phyloP scores from a whole-genome alignment of 768 basidiomycete species.

The Chlorophyllum brunneum region DNA sequence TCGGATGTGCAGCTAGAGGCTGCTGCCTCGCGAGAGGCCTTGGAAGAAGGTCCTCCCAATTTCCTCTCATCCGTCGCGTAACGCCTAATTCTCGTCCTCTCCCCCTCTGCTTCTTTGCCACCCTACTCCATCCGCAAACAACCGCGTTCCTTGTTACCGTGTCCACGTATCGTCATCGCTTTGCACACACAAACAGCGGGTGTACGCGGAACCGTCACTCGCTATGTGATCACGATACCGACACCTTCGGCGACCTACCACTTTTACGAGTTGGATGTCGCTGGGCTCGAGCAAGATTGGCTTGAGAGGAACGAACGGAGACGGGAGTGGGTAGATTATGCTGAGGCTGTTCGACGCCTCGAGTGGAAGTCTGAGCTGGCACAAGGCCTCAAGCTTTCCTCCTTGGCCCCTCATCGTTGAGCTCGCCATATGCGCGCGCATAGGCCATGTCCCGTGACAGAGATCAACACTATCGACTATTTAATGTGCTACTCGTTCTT shows the following conservation, averaged over 20 bases:
- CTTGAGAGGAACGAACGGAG: conserved; percentile 74
- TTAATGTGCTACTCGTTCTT: conserved; percentile 1
- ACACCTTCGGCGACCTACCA: conserved; percentile 80
- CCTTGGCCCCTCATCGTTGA: conserved; percentile 44
- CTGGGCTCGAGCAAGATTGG: conserved; percentile 75
- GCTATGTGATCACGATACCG: conserved; percentile 80
- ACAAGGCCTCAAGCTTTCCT: conserved; percentile 69
- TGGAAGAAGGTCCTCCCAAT: conserved; percentile 95
- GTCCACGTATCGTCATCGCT: conserved; percentile 18
- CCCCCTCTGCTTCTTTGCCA: conserved; percentile 28
- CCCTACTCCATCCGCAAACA: conserved; percentile 18
- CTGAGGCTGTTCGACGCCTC: conserved; percentile 69
- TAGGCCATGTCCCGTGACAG: not conserved
- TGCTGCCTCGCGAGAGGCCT: conserved; percentile 88
- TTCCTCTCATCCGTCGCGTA: conserved; percentile 68
- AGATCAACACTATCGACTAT: conserved; percentile 3
- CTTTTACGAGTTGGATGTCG: conserved; percentile 87
- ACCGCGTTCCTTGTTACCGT: conserved; percentile 23
- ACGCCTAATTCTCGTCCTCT: conserved; percentile 59
- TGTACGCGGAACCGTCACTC: conserved; percentile 82
- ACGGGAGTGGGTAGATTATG: conserved; percentile 87
- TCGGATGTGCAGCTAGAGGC: conserved; percentile 78
- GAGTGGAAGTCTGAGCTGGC: conserved; percentile 86
- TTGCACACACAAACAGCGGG: conserved; percentile 54
- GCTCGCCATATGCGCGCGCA: not conserved